Conservation (phyloP, 75 land plant genomes). For the Adiantum capillusveneris region DNA sequence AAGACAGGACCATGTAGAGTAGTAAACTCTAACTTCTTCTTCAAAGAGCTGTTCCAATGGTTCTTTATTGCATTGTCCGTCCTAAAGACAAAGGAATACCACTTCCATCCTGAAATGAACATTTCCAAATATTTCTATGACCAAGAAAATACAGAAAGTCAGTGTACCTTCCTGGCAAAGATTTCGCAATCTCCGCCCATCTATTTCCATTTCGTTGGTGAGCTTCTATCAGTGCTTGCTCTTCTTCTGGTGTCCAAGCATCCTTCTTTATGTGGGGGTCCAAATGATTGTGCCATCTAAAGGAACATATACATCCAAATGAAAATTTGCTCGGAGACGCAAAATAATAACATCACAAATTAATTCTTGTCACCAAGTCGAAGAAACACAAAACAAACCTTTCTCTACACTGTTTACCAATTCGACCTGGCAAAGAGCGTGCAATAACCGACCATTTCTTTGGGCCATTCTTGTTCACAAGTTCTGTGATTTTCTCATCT, state of each 20-base stretch:
- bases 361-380: background rate
- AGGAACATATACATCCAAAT: constrained; percentile 1
- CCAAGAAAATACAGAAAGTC: too few species aligned
- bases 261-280: constrained; percentile 57
- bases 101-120: too few species aligned
- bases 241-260: constrained; percentile 67
- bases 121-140: too few species aligned
- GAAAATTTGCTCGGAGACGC: background rate
- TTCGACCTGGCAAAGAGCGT: constrained; percentile 76
- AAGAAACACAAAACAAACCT: constrained; percentile 29
- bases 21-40: constrained; percentile 56
- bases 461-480: constrained; percentile 65
- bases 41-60: constrained; percentile 88
- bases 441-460: constrained; percentile 90
- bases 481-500: constrained; percentile 74
- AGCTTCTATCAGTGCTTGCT: constrained; percentile 37
- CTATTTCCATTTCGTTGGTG: constrained; percentile 56
- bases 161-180: constrained; percentile 66
- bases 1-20: background rate
- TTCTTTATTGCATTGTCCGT: constrained; percentile 93
- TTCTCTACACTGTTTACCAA: constrained; percentile 77
- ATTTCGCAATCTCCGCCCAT: constrained; percentile 67
- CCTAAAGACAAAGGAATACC: constrained; percentile 33
- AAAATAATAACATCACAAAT: background rate
- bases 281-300: constrained; percentile 72